Evolutionary conservation across 495 filamentous ascomycete genomes (phyloP).

Genomic region (Penicillium egyptiacum): DNA sequence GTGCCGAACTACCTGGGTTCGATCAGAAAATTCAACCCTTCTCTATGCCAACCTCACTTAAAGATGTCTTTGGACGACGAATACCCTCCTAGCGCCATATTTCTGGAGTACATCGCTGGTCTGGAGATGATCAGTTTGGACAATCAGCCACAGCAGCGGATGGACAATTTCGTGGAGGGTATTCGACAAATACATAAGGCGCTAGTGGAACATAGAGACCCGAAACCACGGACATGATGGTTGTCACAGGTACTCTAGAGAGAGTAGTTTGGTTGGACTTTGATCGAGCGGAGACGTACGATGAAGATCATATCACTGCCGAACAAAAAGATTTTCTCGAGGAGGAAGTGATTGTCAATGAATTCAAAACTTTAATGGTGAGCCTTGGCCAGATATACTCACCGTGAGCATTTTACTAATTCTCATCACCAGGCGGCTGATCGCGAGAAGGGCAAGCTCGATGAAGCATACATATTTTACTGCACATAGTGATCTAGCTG

Average conservation of each 20-base stretch:
- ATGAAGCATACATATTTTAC: not conserved
- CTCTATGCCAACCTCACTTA: too few species aligned
- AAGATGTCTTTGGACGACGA: not conserved
- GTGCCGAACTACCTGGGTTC: too few species aligned
- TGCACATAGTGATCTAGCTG: not conserved
- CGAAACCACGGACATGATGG: not conserved
- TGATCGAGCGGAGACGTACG: not conserved
- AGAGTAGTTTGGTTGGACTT: not conserved
- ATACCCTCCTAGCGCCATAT: not conserved
- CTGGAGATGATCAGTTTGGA: not conserved
- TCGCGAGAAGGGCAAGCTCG: not conserved
- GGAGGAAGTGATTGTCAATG: not conserved
- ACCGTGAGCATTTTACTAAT: not conserved
- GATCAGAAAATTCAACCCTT: too few species aligned
- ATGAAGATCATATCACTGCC: not conserved
- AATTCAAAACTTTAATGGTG: not conserved
- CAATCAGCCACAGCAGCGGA: not conserved
- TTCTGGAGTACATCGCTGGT: not conserved
- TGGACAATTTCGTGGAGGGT: not conserved
- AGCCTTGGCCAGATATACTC: not conserved
- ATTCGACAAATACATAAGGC: not conserved
- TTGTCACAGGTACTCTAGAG: not conserved
- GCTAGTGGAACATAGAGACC: not conserved
- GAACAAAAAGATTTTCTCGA: not conserved
- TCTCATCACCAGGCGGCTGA: not conserved